A percentile compares a stretch with the other conserved stretches of the same genome.
phyloP scores from a whole-genome alignment of 768 basidiomycete species.

The Lentinula edodes region DNA sequence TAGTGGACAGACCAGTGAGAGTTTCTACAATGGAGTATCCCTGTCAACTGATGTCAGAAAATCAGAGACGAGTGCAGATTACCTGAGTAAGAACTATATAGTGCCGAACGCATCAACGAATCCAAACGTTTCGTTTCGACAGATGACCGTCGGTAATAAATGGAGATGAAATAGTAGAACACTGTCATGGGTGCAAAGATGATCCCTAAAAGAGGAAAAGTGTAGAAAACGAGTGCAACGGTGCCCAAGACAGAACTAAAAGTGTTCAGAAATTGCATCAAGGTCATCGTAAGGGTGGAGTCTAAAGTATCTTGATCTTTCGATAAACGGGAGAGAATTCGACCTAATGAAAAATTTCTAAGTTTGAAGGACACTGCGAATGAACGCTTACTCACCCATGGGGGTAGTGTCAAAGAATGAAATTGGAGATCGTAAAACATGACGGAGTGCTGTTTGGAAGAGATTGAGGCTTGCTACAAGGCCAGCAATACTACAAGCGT shows the following conservation, averaged over 20 bases:
- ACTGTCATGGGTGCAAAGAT: slow-evolving; percentile 28
- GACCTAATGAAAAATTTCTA: slow-evolving; percentile 29
- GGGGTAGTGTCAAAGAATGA: slow-evolving; percentile 76
- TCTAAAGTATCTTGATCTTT: slow-evolving; percentile 62
- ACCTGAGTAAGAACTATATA: slow-evolving; percentile 30
- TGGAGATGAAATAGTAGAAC: slow-evolving; percentile 28
- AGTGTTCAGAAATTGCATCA: background rate
- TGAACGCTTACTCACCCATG: slow-evolving; percentile 34
- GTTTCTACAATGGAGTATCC: slow-evolving; percentile 20
- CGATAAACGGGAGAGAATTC: slow-evolving; percentile 53
- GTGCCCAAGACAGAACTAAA: slow-evolving; percentile 25
- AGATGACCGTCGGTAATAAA: slow-evolving; percentile 31
- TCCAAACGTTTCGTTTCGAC: slow-evolving; percentile 36
- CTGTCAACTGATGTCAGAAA: background rate
- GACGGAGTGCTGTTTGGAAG: slow-evolving; percentile 49
- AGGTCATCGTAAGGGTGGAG: slow-evolving; percentile 30
- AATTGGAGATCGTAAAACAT: slow-evolving; percentile 55
- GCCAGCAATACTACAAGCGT: slow-evolving; percentile 25
- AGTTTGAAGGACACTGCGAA: background rate
- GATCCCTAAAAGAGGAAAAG: slow-evolving; percentile 29
- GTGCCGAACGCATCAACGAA: slow-evolving; percentile 29
- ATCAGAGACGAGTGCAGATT: background rate
- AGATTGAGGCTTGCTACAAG: slow-evolving; percentile 40
- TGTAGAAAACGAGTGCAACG: slow-evolving; percentile 30
- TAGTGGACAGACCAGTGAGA: slow-evolving; percentile 31